Evolutionary conservation across 2,329 filamentous ascomycete species (phyloP), one percentile per base, ranked within the genome.

Genomic region (Colletotrichum eleusines): DNA sequence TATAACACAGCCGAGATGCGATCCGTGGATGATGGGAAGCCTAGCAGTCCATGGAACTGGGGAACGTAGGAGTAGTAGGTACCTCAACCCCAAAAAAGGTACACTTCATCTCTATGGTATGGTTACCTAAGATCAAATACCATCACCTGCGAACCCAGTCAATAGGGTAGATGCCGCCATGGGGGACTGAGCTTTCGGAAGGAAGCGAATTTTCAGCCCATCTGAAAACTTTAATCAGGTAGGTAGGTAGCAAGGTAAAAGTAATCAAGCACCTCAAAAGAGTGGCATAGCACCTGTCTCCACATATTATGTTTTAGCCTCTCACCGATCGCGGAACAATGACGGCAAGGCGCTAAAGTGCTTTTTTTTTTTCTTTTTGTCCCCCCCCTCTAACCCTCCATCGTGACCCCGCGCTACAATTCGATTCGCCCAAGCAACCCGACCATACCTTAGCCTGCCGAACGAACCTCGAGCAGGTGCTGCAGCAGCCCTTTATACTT

Each of bases 361-460:
- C 63, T 71, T 65, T 63, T 40, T 16, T 16, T 16, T 40, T 16
- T 40, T 67, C 62, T 23, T 40, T 14, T 42, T 42, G 64, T 71
- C 58, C 63, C 26, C 59, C 16, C n/a, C 33, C 35, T 35, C 40
- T 72, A 72, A 60, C 69, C 69, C 69, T 69, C 69, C 66, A 66
- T 69, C 66, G 66, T 66, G 69, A 72, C 69, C 69, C 69, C 69
- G 69, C 69, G 66, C 66, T 66, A 44, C 60, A 18, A 70, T 66
- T 70, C 69, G 48, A 72, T 72, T 72, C 69, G 69, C 67, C 44
- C 60, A 59, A 50, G 9, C 35, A 58, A 53, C 7, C 66, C 59
- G 59, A 68, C 65, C 53, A 38, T 63, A 59, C 65, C 59, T 64
- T 68, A 69, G 66, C 59, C 66, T 61, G 61, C 66, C 26, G 48